A percentile compares a stretch with the other conserved stretches of the same genome.
Evolutionary conservation across 1,284 basidiomycete species (phyloP).

Genomic region (Macrocystidia cucumis): DNA sequence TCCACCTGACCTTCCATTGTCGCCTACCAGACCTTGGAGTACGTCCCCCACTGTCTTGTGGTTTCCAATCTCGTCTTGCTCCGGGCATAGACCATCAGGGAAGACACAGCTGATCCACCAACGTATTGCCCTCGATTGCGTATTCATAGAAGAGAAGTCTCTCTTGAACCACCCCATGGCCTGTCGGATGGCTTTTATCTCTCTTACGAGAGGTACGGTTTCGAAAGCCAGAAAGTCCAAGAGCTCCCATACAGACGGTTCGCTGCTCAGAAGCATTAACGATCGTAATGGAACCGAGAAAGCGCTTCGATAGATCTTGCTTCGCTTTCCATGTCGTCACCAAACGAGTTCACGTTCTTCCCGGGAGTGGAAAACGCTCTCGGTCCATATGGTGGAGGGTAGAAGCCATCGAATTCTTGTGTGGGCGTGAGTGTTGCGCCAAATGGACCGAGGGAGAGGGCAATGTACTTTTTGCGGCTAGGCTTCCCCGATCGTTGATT

Average conservation of each 20-base stretch:
- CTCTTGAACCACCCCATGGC: slow-evolving; percentile 40
- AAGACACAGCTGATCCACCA: slow-evolving; percentile 80
- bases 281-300: slow-evolving; percentile 57
- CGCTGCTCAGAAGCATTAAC: slow-evolving; percentile 42
- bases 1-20: slow-evolving; percentile 13
- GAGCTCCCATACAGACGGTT: slow-evolving; percentile 42
- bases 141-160: slow-evolving; percentile 13
- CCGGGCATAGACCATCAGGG: slow-evolving; percentile 45
- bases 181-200: slow-evolving; percentile 57
- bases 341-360: slow-evolving; percentile 37
- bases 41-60: slow-evolving; percentile 14
- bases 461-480: slow-evolving; percentile 32
- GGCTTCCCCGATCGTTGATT: slow-evolving; percentile 11
- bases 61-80: slow-evolving; percentile 22
- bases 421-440: slow-evolving; percentile 61
- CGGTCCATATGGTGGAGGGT: slow-evolving; percentile 72
- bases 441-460: slow-evolving; percentile 69
- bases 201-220: slow-evolving; percentile 65
- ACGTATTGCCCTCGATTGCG: slow-evolving; percentile 33
- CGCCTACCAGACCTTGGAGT: slow-evolving; percentile 13
- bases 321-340: slow-evolving; percentile 20
- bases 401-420: slow-evolving; percentile 70
- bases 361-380: slow-evolving; percentile 23
- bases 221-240: slow-evolving; percentile 73
- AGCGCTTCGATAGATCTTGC: slow-evolving; percentile 44